Evolutionary conservation across 2,329 filamentous ascomycete species (phyloP), one percentile per base, ranked within the genome.

Genomic region (Ambrosiella beaveri): DNA sequence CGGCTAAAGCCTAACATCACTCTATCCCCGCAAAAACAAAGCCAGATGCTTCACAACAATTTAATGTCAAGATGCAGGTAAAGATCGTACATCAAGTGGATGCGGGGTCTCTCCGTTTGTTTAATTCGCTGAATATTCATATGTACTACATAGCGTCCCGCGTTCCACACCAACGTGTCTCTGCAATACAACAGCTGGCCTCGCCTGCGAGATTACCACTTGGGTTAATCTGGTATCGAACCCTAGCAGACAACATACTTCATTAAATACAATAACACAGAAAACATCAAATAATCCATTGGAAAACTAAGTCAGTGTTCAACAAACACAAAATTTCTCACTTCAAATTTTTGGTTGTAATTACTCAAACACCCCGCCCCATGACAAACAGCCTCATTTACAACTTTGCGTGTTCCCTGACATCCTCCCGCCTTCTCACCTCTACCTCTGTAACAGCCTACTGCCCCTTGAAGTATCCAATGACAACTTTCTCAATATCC

Each of bases 401-500:
- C 41, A 60, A 41, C 51, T 60, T 60, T 9, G 47, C 41, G 9
- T 6, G 36, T 17, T 41, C 27, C 36, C 36, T 37, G 9, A 55
- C 36, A 15, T 57, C 55, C 8, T 50, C 41, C 49, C 54, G 38
- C 17, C 19, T 41, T n/a, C 44, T 47, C 5, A 60, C 55, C 37
- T 57, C 50, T 5, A 39, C 50, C 15, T 44, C 27, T 17, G 40
- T 54, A 51, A 45, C 54, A 9, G 49, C 55, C 12, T 60, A 49
- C 12, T 40, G 57, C 12, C 54, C 51, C 27, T 27, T 27, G 36
- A 60, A 60, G 15, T 13, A 37, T 6, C 35, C 58, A 37, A 84
- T 62, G 13, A 83, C 75, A 7, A 83, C 79, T n/a, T 74, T 72
- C 63, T 81, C 74, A 66, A 68, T 72, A 62, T 84, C 82, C 0